phyloP scores from a whole-genome alignment of 2,329 filamentous ascomycete species.

The Periconia digitata region DNA sequence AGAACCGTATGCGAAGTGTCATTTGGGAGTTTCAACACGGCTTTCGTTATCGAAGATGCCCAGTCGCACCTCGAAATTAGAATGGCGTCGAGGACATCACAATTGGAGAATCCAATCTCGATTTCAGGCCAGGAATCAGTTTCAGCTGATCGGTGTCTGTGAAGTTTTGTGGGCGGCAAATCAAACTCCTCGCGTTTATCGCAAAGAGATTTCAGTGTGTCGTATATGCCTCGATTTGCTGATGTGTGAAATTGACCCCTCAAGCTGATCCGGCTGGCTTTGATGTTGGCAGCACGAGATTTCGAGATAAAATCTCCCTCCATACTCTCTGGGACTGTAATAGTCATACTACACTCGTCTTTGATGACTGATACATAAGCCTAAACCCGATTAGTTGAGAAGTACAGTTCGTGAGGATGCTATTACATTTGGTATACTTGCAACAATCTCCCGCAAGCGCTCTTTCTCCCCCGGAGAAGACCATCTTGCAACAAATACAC shows the following conservation, averaged over 20 bases:
- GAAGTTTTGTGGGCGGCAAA: neutral
- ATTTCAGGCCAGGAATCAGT: neutral
- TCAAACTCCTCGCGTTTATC: neutral
- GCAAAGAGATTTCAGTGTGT: neutral
- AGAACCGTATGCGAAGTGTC: neutral
- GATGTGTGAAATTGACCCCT: neutral
- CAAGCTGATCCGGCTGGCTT: no score
- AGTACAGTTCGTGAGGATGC: neutral
- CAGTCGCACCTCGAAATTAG: neutral
- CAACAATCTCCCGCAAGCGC: neutral
- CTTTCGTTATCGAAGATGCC: neutral
- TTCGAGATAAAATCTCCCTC: neutral
- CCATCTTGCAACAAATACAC: neutral
- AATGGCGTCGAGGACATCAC: neutral
- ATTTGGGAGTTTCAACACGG: neutral
- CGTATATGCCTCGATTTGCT: neutral
- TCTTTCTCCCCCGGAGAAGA: neutral
- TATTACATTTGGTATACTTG: neutral
- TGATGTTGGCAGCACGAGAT: no score
- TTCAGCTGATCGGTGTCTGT: no score
- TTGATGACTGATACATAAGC: neutral
- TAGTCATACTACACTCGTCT: neutral
- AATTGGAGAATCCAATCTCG: no score
- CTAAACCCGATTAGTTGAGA: neutral
- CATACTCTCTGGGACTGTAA: neutral